A percentile compares a stretch with the other conserved stretches of the same genome.
Conservation (phyloP, 2,329 filamentous ascomycete species). For the Exophiala sp. region DNA sequence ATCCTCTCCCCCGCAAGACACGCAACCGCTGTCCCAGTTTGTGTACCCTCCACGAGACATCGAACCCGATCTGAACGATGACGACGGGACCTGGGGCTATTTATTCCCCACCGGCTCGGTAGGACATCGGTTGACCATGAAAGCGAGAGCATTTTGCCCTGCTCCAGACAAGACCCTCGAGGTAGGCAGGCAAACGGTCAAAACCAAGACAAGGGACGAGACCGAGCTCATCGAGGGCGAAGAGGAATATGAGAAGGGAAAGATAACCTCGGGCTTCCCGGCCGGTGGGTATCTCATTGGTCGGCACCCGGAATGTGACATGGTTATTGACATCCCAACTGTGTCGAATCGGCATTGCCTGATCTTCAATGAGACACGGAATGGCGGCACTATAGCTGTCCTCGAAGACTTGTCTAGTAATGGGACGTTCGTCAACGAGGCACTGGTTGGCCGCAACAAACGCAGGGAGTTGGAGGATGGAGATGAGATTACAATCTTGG, state of each 20-base stretch:
- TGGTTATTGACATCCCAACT: slow-evolving; percentile 66
- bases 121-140: slow-evolving; percentile 66
- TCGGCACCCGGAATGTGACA: slow-evolving; percentile 86
- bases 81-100: slow-evolving; percentile 88
- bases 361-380: slow-evolving; percentile 51
- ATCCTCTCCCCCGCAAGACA: slow-evolving; percentile 66
- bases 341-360: slow-evolving; percentile 72
- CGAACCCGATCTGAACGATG: slow-evolving; percentile 77
- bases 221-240: slow-evolving; percentile 49
- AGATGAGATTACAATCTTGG: slow-evolving; percentile 83
- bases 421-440: slow-evolving; percentile 92
- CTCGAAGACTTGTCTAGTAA: slow-evolving; percentile 93
- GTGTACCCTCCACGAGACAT: slow-evolving; percentile 65
- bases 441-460: slow-evolving; percentile 84
- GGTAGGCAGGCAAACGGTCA: slow-evolving; percentile 37
- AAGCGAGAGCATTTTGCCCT: slow-evolving; percentile 65
- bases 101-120: slow-evolving; percentile 73
- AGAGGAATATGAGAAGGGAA: slow-evolving; percentile 57
- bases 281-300: slow-evolving; percentile 87
- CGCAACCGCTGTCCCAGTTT: slow-evolving; percentile 75
- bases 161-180: slow-evolving; percentile 44
- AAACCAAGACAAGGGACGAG: slow-evolving; percentile 40
- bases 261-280: slow-evolving; percentile 52
- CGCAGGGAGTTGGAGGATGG: slow-evolving; percentile 79
- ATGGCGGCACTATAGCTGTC: slow-evolving; percentile 59